Base-by-base conservation (phyloP, 768 basidiomycete species). In the Boletus reticulatus region DNA sequence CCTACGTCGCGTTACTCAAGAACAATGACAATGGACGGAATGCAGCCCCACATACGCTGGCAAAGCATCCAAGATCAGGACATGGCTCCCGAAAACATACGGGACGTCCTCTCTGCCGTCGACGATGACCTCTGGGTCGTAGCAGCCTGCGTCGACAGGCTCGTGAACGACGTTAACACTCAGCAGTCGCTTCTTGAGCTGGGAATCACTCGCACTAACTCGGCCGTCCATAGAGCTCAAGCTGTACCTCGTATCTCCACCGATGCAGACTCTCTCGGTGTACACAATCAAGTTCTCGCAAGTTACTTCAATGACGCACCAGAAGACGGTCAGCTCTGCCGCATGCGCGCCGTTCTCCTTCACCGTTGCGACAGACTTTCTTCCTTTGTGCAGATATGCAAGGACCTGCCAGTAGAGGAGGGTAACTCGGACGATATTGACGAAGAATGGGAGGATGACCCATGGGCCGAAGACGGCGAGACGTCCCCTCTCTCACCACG, bases 81-180 rank as follows among this genome's bases (percentile, higher is more conserved):
- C n/a, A 64, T 92, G 53, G 84, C 83, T 4, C 63, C 72, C 0
- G 77, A 82, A 46, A 63, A 66, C 41, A 72, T 89, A 27, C 69
- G 74, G 22, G 64, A 80, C 22, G 63, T 78, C 19, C 78, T 94
- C 19, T 73, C 68, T 10, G 62, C 73, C 22, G 72, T 88, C 39
- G 70, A 74, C 41, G 84, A 92, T 63, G 87, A 94, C 68, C 72
- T 85, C 10, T 94, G 91, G 90, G 86, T 85, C 16, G 80, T 79
- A 37, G 82, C 87, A n/a, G 89, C 90, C 3, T 88, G 84, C 62
- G 73, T 77, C 24, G 89, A 92, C 73, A 78, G 87, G 53, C 69
- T 87, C 24, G 72, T 87, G n/a, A 76, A 87, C 57, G 76, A 84
- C 66, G 72, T 78, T 20, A 68, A 67, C 50, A 70, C 83, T 14